These are phyloP conservation scores for Picea sitchensis DNA, from an alignment of 75 land plant genomes.

Conservation along the genomic window DNA sequence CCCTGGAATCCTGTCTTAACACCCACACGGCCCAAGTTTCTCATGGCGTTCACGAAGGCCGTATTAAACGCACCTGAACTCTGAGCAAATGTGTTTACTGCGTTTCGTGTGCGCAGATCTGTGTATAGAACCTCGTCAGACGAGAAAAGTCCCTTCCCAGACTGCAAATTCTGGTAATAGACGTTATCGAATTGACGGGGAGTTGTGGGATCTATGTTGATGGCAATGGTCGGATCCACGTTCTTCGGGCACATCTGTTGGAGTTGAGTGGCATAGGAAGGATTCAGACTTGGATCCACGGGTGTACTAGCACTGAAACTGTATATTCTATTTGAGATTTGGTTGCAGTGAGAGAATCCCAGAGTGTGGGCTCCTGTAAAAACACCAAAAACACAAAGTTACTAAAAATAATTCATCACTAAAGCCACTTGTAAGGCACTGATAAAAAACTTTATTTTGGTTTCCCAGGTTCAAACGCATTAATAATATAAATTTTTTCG, in stretches of 20 bases:
- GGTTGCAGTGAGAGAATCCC: constrained; percentile 52
- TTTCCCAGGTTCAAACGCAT: no score
- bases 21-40: constrained; percentile 45
- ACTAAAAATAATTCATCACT: neutral
- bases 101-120: constrained; percentile 33
- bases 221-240: constrained; percentile 56
- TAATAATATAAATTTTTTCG: no score
- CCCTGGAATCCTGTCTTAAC: constrained; percentile 61
- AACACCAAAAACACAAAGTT: neutral
- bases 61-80: constrained; percentile 22
- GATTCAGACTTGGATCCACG: constrained; percentile 60
- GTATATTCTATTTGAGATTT: constrained; percentile 36
- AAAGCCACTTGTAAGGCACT: no score
- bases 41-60: constrained; percentile 39
- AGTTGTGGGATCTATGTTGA: constrained; percentile 53
- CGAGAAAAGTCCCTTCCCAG: constrained; percentile 51
- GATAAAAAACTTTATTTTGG: no score
- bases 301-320: constrained; percentile 15
- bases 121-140: constrained; percentile 58
- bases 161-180: constrained; percentile 54
- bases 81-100: constrained; percentile 42
- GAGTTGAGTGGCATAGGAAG: constrained; percentile 40
- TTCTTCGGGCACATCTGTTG: constrained; percentile 43
- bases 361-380: constrained; percentile 48
- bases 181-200: constrained; percentile 64